A percentile compares a stretch with the other conserved stretches of the same genome.
These are phyloP conservation scores for Ocimum tenuiflorum DNA, from an alignment of 257 asterid genomes.

Conservation along the genomic window DNA sequence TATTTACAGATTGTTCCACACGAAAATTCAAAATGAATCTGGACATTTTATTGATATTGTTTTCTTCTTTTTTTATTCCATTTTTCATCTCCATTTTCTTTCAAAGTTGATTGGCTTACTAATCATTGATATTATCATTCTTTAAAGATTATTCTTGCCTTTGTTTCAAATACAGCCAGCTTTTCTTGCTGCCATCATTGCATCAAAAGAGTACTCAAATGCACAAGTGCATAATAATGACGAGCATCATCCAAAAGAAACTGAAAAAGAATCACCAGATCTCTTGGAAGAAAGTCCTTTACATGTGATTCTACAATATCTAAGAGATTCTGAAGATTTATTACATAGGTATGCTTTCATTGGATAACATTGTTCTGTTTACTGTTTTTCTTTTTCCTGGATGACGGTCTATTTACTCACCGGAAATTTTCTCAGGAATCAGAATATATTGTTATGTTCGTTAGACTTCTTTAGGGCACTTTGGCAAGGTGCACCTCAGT, in stretches of 20 bases:
- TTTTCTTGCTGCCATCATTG: constrained; percentile 54
- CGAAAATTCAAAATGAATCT: not conserved
- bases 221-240: constrained; percentile 27
- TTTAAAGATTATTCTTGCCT: not conserved
- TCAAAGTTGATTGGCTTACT: not conserved
- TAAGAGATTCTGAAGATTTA: constrained; percentile 52
- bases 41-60: not conserved
- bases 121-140: not conserved
- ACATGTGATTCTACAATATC: constrained; percentile 40
- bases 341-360: constrained; percentile 42
- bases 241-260: constrained; percentile 31
- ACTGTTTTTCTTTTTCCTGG: constrained; percentile 5
- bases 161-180: constrained; percentile 55
- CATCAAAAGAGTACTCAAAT: constrained; percentile 33
- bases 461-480: constrained; percentile 71
- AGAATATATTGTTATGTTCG: constrained; percentile 42
- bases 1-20: no score
- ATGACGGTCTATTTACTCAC: constrained; percentile 3
- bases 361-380: constrained; percentile 1
- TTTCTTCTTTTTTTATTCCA: constrained; percentile 4
- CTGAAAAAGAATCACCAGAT: constrained; percentile 27
- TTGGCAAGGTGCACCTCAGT: constrained; percentile 96
- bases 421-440: constrained; percentile 42
- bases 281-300: constrained; percentile 40
- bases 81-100: not conserved